Conservation (phyloP, 106 monocot species). For the Narthecium ossifragum region DNA sequence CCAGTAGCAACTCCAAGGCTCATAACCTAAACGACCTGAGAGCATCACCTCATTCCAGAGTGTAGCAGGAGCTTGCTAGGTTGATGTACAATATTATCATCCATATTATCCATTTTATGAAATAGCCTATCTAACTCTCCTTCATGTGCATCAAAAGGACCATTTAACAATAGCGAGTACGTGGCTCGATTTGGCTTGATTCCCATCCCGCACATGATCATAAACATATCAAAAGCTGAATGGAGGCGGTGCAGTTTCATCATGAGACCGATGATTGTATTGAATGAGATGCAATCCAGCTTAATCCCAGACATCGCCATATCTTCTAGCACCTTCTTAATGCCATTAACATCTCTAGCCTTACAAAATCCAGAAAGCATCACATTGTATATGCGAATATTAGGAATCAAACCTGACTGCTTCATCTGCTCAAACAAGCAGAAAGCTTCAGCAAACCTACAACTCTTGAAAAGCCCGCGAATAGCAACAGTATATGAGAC, state of each 20-base stretch:
- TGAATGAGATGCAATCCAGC: constrained; percentile 33
- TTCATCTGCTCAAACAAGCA: constrained; percentile 57
- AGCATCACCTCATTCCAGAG: no score
- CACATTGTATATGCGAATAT: constrained; percentile 54
- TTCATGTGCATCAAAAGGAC: not conserved
- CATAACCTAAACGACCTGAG: no score
- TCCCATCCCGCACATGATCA: constrained; percentile 21
- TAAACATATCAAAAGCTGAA: constrained; percentile 24
- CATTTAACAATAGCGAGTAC: constrained; percentile 14
- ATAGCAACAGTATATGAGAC: constrained; percentile 43
- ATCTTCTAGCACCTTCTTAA: constrained; percentile 25
- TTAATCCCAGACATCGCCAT: constrained; percentile 29
- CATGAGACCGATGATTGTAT: constrained; percentile 23
- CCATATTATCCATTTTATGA: no score
- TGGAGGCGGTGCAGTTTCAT: constrained; percentile 19
- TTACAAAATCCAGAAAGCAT: constrained; percentile 45
- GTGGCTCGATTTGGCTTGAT: constrained; percentile 14
- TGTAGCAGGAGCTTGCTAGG: no score
- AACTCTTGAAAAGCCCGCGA: constrained; percentile 30
- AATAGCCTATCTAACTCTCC: constrained; percentile 7
- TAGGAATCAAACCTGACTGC: constrained; percentile 24
- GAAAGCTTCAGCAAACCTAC: constrained; percentile 36
- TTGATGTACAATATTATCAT: no score
- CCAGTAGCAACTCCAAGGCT: no score
- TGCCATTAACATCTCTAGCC: constrained; percentile 24